Evolutionary conservation across 1,284 basidiomycete genomes (phyloP).

Genomic region (Cystobasidiaceae sp.): DNA sequence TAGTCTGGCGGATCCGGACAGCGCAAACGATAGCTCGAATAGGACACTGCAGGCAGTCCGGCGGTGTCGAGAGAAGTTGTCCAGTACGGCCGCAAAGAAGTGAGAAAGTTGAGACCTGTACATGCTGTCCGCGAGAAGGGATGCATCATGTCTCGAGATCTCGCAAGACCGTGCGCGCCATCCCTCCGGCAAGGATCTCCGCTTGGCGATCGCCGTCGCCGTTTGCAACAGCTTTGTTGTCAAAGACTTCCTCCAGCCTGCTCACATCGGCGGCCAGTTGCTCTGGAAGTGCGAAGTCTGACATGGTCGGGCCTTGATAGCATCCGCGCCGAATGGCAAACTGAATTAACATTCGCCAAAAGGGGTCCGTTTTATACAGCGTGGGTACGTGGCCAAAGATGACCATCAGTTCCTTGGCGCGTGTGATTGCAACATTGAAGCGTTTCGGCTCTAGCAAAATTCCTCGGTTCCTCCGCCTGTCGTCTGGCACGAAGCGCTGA

Average conservation of each 20-base stretch:
- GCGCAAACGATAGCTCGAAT: too few species aligned
- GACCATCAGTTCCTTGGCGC: slow-evolving; percentile 49
- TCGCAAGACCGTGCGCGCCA: not conserved
- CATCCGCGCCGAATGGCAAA: slow-evolving; percentile 2
- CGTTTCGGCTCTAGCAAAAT: slow-evolving; percentile 47
- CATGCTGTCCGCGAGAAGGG: too few species aligned
- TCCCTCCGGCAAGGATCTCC: not conserved
- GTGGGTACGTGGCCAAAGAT: slow-evolving; percentile 46
- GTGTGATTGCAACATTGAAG: slow-evolving; percentile 50
- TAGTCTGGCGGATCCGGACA: not conserved
- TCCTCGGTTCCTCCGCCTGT: slow-evolving; percentile 44
- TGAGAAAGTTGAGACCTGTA: too few species aligned
- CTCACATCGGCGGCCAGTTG: not conserved
- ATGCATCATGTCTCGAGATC: too few species aligned
- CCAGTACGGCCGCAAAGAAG: too few species aligned
- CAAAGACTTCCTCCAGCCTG: slow-evolving; percentile 5
- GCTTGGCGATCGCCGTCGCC: not conserved
- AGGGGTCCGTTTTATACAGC: slow-evolving; percentile 29
- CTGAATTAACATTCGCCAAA: slow-evolving; percentile 3
- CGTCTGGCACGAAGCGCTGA: slow-evolving; percentile 43
- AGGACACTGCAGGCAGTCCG: too few species aligned
- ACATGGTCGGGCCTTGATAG: slow-evolving; percentile 3
- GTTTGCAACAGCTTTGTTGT: not conserved
- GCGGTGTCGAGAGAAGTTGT: too few species aligned
- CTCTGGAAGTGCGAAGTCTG: too few species aligned